phyloP scores from a whole-genome alignment of 192 early-diverging fungal species.

The Phlyctochytrium arcticum region DNA sequence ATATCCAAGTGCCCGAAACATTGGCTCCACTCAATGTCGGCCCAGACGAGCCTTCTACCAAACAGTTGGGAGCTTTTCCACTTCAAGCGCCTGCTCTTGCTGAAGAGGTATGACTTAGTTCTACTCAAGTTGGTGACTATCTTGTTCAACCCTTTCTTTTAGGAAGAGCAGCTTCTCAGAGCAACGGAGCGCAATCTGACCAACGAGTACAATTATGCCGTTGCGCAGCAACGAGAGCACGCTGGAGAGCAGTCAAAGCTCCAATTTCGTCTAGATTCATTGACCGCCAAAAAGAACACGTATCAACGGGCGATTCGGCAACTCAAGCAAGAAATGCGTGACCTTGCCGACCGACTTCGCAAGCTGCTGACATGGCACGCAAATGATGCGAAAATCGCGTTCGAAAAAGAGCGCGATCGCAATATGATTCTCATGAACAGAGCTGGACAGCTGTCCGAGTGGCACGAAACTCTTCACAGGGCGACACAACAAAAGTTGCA shows the following conservation, averaged over 20 bases:
- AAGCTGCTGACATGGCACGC: not conserved
- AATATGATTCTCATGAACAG: conserved; percentile 6
- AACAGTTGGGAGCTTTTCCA: no score
- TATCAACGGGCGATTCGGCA: conserved; percentile 3
- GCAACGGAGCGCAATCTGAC: conserved; percentile 5
- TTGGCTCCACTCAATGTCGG: not conserved
- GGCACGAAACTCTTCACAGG: not conserved
- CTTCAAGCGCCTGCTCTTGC: no score
- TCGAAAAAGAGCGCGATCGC: conserved; percentile 19
- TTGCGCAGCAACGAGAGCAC: conserved; percentile 9
- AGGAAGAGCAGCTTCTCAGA: conserved; percentile 2
- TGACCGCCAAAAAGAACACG: not conserved
- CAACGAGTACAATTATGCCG: conserved; percentile 1
- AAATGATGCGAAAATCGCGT: conserved; percentile 5
- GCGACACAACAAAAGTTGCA: not conserved
- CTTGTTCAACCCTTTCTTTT: no score
- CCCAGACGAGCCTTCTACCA: no score
- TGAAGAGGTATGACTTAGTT: no score
- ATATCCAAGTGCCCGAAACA: not conserved
- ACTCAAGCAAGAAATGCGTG: conserved; percentile 7
- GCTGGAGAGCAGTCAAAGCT: conserved; percentile 21
- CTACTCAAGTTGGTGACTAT: no score
- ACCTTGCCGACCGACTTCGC: conserved; percentile 8
- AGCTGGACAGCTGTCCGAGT: not conserved
- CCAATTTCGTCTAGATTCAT: conserved; percentile 22